These are phyloP conservation scores for Ustilago sp. DNA, from an alignment of 1,284 basidiomycete species.

Conservation along the genomic window DNA sequence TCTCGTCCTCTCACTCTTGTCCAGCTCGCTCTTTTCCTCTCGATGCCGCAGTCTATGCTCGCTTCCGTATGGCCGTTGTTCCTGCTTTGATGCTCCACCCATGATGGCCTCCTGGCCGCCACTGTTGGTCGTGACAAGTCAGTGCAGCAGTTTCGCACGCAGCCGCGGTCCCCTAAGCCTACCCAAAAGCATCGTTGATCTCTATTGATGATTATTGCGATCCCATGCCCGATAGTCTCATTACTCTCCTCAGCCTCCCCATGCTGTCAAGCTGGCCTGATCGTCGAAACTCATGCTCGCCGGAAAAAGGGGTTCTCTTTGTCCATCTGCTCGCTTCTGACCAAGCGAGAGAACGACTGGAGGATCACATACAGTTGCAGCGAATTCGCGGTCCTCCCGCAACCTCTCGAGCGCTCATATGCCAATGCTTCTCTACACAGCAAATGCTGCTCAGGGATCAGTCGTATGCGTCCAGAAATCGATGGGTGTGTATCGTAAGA, in stretches of 20 bases:
- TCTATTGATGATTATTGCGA: background rate
- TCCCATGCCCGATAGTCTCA: background rate
- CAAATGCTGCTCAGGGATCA: background rate
- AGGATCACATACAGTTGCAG: background rate
- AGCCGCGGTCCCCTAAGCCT: conserved; percentile 8
- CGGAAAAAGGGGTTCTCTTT: background rate
- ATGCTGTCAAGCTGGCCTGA: background rate
- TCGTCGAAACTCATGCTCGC: background rate
- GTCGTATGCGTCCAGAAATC: background rate
- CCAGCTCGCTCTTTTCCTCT: background rate
- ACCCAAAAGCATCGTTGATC: background rate
- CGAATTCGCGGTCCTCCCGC: background rate
- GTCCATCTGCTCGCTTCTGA: background rate
- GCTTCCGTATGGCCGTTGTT: conserved; percentile 4
- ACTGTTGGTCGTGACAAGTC: background rate
- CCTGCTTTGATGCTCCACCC: conserved; percentile 23
- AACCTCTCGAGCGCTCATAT: background rate
- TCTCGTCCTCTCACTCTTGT: background rate
- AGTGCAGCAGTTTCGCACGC: background rate
- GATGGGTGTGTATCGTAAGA: background rate
- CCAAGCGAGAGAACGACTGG: conserved; percentile 3
- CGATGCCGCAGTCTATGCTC: background rate
- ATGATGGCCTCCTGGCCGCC: conserved; percentile 6
- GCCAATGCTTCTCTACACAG: background rate
- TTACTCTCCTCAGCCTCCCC: background rate